Evolutionary conservation across 352 stramenopile genomes (phyloP), one percentile per base, ranked within the genome.

Genomic region (Phytopythium chamaehyphon): DNA sequence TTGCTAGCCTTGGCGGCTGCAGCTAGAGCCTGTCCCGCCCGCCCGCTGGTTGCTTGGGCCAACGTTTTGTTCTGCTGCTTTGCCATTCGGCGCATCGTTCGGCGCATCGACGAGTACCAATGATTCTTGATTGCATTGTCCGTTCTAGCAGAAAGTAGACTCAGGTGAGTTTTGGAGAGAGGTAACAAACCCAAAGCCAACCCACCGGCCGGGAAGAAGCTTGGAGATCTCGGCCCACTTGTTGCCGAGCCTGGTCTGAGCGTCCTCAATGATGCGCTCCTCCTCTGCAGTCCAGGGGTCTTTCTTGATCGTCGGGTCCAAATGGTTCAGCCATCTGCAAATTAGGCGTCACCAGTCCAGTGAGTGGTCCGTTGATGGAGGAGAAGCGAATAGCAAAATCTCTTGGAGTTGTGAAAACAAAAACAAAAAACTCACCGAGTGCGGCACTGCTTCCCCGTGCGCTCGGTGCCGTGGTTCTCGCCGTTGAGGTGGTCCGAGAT

Each of bases 151-250:
- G 9, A 33, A 5, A 33, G 28, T 5, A n/a, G n/a, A n/a, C n/a
- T n/a, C n/a, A n/a, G n/a, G n/a, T n/a, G n/a, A n/a, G n/a, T n/a
- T n/a, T n/a, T n/a, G n/a, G n/a, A n/a, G n/a, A n/a, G n/a, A n/a
- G n/a, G n/a, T n/a, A n/a, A n/a, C n/a, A n/a, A n/a, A n/a, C n/a
- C n/a, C n/a, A n/a, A n/a, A n/a, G n/a, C 8, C 14, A 38, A 54
- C 54, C n/a, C 57, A 90, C 77, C 82, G 72, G 24, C 96, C 96
- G 40, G 95, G 94, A 9, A 99, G 71, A 0, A 96, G 74, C 61
- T 99, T 99, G 28, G 96, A 96, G 66, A 99, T 99, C 68, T 98
- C 93, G 8, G 93, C 93, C 97, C 97, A 99, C 50, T 98, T 95
- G 76, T 99, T 99, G 16, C 97, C 96, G 24, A 96, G 84, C 19